Percentiles rank a stretch among this genome's conserved stretches.
These are phyloP conservation scores for Trametes elegans DNA, from an alignment of 768 basidiomycete species.

Conservation along the genomic window DNA sequence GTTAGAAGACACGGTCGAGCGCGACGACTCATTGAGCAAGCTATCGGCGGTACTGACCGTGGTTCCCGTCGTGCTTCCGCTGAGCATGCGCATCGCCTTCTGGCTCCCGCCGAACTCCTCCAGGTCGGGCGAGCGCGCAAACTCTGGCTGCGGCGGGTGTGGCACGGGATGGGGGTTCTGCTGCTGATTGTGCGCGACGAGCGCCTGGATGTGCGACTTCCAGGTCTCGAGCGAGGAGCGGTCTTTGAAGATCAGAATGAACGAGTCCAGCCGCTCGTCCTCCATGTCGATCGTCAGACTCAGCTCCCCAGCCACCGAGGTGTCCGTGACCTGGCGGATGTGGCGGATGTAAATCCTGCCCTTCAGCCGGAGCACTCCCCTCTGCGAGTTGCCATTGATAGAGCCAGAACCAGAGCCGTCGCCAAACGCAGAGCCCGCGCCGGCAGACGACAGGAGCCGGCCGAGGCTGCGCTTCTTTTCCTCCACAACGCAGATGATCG, in stretches of 20 bases:
- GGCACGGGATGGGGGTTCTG: slow-evolving; percentile 42
- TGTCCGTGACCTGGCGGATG: slow-evolving; percentile 85
- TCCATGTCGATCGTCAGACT: slow-evolving; percentile 98
- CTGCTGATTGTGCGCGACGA: slow-evolving; percentile 70
- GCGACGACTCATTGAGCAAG: slow-evolving; percentile 57
- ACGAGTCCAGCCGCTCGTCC: slow-evolving; percentile 89
- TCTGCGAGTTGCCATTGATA: slow-evolving; percentile 29
- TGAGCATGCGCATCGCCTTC: slow-evolving; percentile 78
- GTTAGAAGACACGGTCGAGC: slow-evolving; percentile 71
- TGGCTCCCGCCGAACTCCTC: slow-evolving; percentile 79
- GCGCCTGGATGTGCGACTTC: slow-evolving; percentile 76
- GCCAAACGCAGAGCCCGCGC: slow-evolving; percentile 43
- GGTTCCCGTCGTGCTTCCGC: slow-evolving; percentile 70
- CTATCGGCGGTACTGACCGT: slow-evolving; percentile 55
- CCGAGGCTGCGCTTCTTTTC: slow-evolving; percentile 87
- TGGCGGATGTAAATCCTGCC: slow-evolving; percentile 95
- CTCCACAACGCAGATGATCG: slow-evolving; percentile 96
- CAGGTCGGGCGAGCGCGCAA: slow-evolving; percentile 36
- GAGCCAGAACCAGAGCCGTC: slow-evolving; percentile 47
- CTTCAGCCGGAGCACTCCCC: slow-evolving; percentile 76
- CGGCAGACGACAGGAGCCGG: slow-evolving; percentile 64
- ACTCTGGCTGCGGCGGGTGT: slow-evolving; percentile 26
- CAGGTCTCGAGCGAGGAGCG: slow-evolving; percentile 86
- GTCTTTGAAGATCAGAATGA: slow-evolving; percentile 95
- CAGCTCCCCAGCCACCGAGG: slow-evolving; percentile 75